phyloP scores from a whole-genome alignment of 2,329 filamentous ascomycete genomes.

The Microdochium trichocladiopsis region DNA sequence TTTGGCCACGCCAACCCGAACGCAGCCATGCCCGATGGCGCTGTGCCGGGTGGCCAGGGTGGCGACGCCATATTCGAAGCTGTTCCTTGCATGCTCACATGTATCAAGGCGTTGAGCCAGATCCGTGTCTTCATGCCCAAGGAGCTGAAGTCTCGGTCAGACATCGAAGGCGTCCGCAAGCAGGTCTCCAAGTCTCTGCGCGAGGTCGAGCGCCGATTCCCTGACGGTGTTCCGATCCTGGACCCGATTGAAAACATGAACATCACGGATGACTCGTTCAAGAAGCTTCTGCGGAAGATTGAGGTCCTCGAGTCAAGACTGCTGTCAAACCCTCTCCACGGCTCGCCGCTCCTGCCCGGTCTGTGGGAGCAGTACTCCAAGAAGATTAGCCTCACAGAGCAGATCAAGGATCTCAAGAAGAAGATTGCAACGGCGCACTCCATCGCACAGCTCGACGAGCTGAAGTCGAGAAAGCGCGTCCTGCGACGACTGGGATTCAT shows the following conservation, averaged over 20 bases:
- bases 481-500: slow-evolving; percentile 91
- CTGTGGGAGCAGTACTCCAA: slow-evolving; percentile 81
- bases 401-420: slow-evolving; percentile 86
- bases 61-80: slow-evolving; percentile 70
- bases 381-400: slow-evolving; percentile 68
- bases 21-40: slow-evolving; percentile 52
- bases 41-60: slow-evolving; percentile 53
- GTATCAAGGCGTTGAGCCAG: slow-evolving; percentile 77
- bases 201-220: slow-evolving; percentile 82
- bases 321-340: slow-evolving; percentile 83
- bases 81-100: slow-evolving; percentile 79
- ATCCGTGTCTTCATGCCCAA: slow-evolving; percentile 77
- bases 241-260: slow-evolving; percentile 96
- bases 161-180: slow-evolving; percentile 61
- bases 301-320: slow-evolving; percentile 91
- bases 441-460: slow-evolving; percentile 88
- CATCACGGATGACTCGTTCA: slow-evolving; percentile 88
- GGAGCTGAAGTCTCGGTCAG: slow-evolving; percentile 61
- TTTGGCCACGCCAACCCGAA: slow-evolving; percentile 29
- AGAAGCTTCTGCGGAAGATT: slow-evolving; percentile 89
- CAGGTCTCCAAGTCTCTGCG: slow-evolving; percentile 59
- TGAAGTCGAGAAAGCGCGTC: slow-evolving; percentile 93
- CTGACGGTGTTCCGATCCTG: slow-evolving; percentile 80
- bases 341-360: slow-evolving; percentile 74
- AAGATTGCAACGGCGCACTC: slow-evolving; percentile 78